Conservation (phyloP, 2,329 filamentous ascomycete species). For the Neoascochyta sp. region DNA sequence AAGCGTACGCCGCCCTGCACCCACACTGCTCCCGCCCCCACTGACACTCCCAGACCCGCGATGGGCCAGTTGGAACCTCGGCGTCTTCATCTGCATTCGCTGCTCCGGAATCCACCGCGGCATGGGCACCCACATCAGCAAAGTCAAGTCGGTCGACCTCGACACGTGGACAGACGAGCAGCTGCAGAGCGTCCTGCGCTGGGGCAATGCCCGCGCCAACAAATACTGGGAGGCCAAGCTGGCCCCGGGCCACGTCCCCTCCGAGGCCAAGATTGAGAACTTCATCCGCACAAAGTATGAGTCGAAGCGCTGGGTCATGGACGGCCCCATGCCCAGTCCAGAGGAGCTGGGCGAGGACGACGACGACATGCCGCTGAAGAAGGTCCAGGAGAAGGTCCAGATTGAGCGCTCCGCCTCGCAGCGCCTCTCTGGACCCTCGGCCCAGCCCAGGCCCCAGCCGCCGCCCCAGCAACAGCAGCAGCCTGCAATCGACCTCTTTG, state of each 20-base stretch:
- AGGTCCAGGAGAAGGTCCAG: constrained; percentile 68
- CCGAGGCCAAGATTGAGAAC: constrained; percentile 98
- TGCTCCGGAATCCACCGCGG: constrained; percentile 98
- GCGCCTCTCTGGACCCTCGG: constrained; percentile 41
- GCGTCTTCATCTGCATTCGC: constrained; percentile 94
- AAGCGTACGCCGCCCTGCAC: constrained; percentile 63
- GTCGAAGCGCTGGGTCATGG: constrained; percentile 99
- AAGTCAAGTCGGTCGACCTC: constrained; percentile 96
- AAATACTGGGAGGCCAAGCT: constrained; percentile 98
- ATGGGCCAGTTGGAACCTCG: constrained; percentile 99
- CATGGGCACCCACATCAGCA: constrained; percentile 98
- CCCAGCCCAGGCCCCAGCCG: constrained; percentile 23
- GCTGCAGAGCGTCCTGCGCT: constrained; percentile 85
- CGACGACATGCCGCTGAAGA: constrained; percentile 70
- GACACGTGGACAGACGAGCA: constrained; percentile 99
- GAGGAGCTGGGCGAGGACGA: constrained; percentile 75
- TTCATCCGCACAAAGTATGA: constrained; percentile 99
- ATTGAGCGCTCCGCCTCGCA: constrained; percentile 58
- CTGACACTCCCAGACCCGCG: constrained; percentile 68
- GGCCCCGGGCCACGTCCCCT: constrained; percentile 83
- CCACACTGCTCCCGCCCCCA: constrained; percentile 2
- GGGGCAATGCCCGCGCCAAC: constrained; percentile 95
- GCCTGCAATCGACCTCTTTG: constrained; percentile 70
- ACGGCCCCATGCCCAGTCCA: constrained; percentile 91
- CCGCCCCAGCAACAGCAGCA: constrained; percentile 40